Percentiles rank a stretch among this genome's conserved stretches.
Conservation (phyloP, 257 asterid genomes). For the Nicotiana tabacum region DNA sequence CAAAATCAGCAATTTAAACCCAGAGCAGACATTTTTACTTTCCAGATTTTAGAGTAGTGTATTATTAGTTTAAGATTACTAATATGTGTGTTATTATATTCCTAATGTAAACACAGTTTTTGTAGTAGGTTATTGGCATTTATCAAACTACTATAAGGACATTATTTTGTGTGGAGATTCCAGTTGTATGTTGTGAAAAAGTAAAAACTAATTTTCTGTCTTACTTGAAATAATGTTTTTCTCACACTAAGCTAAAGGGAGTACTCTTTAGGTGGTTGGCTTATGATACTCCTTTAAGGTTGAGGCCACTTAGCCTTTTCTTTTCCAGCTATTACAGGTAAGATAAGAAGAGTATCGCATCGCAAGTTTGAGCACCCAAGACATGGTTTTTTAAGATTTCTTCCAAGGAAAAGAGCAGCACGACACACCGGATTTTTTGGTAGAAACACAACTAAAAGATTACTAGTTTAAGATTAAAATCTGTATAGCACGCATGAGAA, state of each 20-base stretch:
- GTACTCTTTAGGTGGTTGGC: background rate
- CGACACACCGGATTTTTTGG: constrained; percentile 26
- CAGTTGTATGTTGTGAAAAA: too few species aligned
- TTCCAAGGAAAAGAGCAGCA: constrained; percentile 72
- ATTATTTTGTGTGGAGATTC: background rate
- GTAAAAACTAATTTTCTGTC: background rate
- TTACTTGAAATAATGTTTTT: background rate
- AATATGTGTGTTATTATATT: too few species aligned
- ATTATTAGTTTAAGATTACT: too few species aligned
- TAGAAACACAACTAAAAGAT: too few species aligned
- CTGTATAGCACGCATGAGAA: too few species aligned
- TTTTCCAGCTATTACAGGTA: background rate
- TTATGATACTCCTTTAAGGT: background rate
- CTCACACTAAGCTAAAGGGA: background rate
- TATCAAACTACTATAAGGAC: too few species aligned
- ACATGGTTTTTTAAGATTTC: constrained; percentile 85
- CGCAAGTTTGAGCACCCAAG: constrained; percentile 94
- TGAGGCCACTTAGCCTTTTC: background rate
- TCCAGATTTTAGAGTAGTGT: too few species aligned
- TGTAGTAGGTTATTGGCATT: background rate
- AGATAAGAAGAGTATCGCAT: constrained; percentile 50
- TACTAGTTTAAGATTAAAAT: too few species aligned
- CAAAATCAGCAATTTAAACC: too few species aligned
- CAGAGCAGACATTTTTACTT: too few species aligned
- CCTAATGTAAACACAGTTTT: background rate